Evolutionary conservation across 2,329 filamentous ascomycete genomes (phyloP), one percentile per base, ranked within the genome.

Genomic region (Aspergillus thermomutatus): DNA sequence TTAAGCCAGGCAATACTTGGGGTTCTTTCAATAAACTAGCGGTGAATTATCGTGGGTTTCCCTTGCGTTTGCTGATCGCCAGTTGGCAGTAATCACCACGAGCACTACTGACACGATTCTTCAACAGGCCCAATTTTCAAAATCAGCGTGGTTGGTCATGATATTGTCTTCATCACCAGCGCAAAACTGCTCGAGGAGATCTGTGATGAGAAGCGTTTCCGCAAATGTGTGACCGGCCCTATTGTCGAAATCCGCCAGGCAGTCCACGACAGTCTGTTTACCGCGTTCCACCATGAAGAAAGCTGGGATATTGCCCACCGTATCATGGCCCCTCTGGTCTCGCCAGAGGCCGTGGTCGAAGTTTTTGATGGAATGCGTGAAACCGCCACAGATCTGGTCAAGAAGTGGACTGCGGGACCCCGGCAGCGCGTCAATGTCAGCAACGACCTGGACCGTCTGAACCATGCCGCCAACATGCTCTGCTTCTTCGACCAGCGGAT

Each of bases 211-310:
- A 83, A 78, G 56, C 79, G 86, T 19, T 89, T 90, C 68, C 72
- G 67, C 25, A 75, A 74, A 64, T 70, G 65, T 53, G 70, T 79
- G 25, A 89, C 89, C 63, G 71, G 69, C 7, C 76, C 79, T 0
- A 72, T 88, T 2, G 64, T 74, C 8, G 70, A 87, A 66, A 79
- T 91, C 49, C 77, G 87, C 61, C 79, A 83, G 57, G 83, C 82
- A 21, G 79, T 87, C 1, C 78, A 84, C 58, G 86, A 88, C 76
- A 87, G 87, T 26, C 79, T 91, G 4, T 90, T 91, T 68, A 90
- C 87, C 0, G 86, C 76, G 5, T 66, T 73, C 58, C 62, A 75
- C 52, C 63, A 67, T 1, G 78, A 80, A 54, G 63, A 69, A 40
- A 84, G 83, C 64, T 91, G 88, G 88, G 85, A 82, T 27, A 80